Conservation (phyloP, 2,329 filamentous ascomycete genomes). For the Cladosporium cucumerinum region DNA sequence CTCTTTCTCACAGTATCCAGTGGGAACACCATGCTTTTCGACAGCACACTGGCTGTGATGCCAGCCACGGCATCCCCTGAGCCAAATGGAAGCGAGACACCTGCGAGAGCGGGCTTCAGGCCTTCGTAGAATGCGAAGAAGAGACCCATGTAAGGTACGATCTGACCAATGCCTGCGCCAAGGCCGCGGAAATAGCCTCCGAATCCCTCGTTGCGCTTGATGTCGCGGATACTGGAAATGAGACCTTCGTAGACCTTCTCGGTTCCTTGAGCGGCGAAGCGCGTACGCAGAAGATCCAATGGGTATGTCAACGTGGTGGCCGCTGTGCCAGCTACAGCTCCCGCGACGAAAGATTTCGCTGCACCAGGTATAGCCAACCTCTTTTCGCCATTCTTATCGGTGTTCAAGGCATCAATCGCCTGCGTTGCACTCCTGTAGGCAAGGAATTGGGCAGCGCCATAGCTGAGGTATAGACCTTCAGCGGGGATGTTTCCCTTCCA, state of each 20-base stretch:
- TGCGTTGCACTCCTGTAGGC: constrained; percentile 75
- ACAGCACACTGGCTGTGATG: constrained; percentile 70
- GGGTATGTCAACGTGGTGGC: constrained; percentile 87
- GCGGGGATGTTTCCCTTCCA: constrained; percentile 99
- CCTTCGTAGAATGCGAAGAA: constrained; percentile 91
- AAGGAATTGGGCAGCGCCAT: constrained; percentile 85
- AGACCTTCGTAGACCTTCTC: constrained; percentile 76
- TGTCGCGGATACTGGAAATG: constrained; percentile 65
- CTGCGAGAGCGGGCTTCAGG: constrained; percentile 49
- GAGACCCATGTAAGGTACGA: constrained; percentile 93
- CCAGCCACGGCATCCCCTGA: constrained; percentile 82
- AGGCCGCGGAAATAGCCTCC: constrained; percentile 86
- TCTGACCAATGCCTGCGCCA: constrained; percentile 76
- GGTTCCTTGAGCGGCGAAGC: constrained; percentile 91
- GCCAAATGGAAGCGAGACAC: constrained; percentile 58
- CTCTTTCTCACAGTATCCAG: constrained; percentile 89
- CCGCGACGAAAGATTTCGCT: constrained; percentile 77
- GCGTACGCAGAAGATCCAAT: constrained; percentile 84
- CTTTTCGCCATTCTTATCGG: constrained; percentile 2
- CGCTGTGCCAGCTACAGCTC: constrained; percentile 75
- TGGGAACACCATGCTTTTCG: constrained; percentile 89
- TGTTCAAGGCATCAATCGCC: constrained; percentile 46
- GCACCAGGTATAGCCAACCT: constrained; percentile 54
- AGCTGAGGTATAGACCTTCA: constrained; percentile 89
- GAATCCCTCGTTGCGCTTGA: constrained; percentile 69